These are phyloP conservation scores for Trichoderma atroviride DNA, from an alignment of 2,329 filamentous ascomycete genomes.

Conservation along the genomic window DNA sequence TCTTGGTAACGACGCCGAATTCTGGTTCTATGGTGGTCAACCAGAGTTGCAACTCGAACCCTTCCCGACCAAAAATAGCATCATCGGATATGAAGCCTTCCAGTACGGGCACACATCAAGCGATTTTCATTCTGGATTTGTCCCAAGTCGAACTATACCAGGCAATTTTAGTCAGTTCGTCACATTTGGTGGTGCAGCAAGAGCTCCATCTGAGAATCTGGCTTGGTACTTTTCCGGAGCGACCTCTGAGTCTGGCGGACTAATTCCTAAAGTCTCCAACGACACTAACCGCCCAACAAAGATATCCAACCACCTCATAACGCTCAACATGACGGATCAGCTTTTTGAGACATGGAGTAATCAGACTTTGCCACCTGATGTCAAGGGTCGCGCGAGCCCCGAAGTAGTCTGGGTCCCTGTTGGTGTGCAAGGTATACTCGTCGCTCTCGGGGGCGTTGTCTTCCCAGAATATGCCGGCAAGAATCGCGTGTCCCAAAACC, in stretches of 20 bases:
- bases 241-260: slow-evolving; percentile 52
- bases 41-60: slow-evolving; percentile 43
- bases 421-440: slow-evolving; percentile 71
- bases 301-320: slow-evolving; percentile 60
- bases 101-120: slow-evolving; percentile 52
- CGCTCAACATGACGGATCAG: slow-evolving; percentile 60
- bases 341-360: slow-evolving; percentile 59
- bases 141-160: slow-evolving; percentile 43
- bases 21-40: slow-evolving; percentile 65
- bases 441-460: slow-evolving; percentile 75
- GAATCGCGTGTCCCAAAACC: slow-evolving; percentile 35
- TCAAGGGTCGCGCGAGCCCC: slow-evolving; percentile 61
- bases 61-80: slow-evolving; percentile 46
- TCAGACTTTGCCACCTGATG: slow-evolving; percentile 50
- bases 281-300: slow-evolving; percentile 45
- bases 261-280: slow-evolving; percentile 48
- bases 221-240: slow-evolving; percentile 73
- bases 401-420: slow-evolving; percentile 78
- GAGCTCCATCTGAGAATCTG: slow-evolving; percentile 68
- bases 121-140: slow-evolving; percentile 49
- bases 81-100: slow-evolving; percentile 56
- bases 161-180: slow-evolving; percentile 60
- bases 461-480: slow-evolving; percentile 55
- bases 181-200: slow-evolving; percentile 65
- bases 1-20: slow-evolving; percentile 65